Evolutionary conservation across 2,329 filamentous ascomycete genomes (phyloP).

Genomic region (Capronia coronata): DNA sequence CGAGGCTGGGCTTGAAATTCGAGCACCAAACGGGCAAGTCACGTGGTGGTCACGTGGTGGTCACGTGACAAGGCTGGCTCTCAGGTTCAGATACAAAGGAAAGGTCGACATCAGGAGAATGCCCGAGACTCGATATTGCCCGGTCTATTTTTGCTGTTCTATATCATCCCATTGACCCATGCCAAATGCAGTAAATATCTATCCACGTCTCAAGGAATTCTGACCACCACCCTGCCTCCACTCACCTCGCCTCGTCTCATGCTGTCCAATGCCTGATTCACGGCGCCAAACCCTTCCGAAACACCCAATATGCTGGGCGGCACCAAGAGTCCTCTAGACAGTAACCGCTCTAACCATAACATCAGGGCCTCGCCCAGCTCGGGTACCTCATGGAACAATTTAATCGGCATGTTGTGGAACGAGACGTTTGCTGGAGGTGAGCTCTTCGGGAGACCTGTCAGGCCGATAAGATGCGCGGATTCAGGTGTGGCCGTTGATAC

Average conservation of each 20-base stretch:
- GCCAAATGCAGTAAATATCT: not conserved
- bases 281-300: slow-evolving; percentile 56
- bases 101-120: not conserved
- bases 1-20: too few species aligned
- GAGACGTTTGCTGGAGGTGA: slow-evolving; percentile 28
- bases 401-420: slow-evolving; percentile 65
- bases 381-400: slow-evolving; percentile 64
- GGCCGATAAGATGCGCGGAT: slow-evolving; percentile 56
- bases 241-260: slow-evolving; percentile 61
- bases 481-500: not conserved
- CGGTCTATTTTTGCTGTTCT: not conserved
- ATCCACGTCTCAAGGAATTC: slow-evolving; percentile 3
- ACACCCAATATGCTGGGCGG: slow-evolving; percentile 59
- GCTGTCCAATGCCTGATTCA: slow-evolving; percentile 62
- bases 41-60: not conserved
- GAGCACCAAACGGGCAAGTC: not conserved
- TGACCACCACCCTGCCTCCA: slow-evolving; percentile 63
- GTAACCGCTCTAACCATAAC: slow-evolving; percentile 61
- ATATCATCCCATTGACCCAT: not conserved
- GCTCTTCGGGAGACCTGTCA: slow-evolving; percentile 61
- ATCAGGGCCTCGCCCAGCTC: slow-evolving; percentile 58
- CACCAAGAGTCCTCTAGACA: slow-evolving; percentile 49
- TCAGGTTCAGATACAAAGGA: too few species aligned
- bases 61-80: not conserved
- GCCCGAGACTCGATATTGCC: not conserved